Evolutionary conservation across 2,329 filamentous ascomycete species (phyloP).

Genomic region (Dothideomycetes sp.): DNA sequence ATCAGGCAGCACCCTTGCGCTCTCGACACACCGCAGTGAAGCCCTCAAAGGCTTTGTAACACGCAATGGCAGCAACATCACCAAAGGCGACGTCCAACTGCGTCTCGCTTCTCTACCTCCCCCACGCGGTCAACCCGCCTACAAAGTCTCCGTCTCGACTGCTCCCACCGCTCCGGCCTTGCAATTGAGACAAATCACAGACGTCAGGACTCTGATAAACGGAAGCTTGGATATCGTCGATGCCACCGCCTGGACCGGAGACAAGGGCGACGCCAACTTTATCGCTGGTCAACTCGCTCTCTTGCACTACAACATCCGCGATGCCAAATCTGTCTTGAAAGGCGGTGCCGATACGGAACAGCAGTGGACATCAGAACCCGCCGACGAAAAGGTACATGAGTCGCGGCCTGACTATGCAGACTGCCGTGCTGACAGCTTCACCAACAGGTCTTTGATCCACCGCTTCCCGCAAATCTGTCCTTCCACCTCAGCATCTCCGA

Average conservation of each 20-base stretch:
- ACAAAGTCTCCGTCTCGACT: constrained; percentile 44
- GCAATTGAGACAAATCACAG: constrained; percentile 59
- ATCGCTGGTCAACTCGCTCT: constrained; percentile 50
- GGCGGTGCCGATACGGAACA: constrained; percentile 43
- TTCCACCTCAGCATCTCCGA: constrained; percentile 54
- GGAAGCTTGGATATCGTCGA: constrained; percentile 75
- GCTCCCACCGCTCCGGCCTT: constrained; percentile 48
- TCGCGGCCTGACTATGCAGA: constrained; percentile 1
- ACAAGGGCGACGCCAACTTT: constrained; percentile 49
- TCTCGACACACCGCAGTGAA: constrained; percentile 81
- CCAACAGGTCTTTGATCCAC: constrained; percentile 46
- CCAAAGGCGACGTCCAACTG: constrained; percentile 77
- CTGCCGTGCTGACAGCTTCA: constrained; percentile 7
- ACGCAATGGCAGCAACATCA: constrained; percentile 77
- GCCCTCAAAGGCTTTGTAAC: constrained; percentile 88
- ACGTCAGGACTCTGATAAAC: constrained; percentile 68
- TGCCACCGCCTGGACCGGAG: constrained; percentile 63
- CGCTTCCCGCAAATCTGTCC: constrained; percentile 59
- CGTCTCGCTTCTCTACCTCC: constrained; percentile 60
- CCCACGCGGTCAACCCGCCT: constrained; percentile 42
- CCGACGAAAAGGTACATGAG: constrained; percentile 44
- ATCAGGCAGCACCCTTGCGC: constrained; percentile 76
- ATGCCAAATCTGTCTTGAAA: constrained; percentile 51
- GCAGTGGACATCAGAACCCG: constrained; percentile 47
- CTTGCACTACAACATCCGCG: constrained; percentile 51